These are phyloP conservation scores for Fusarium lyarnte DNA, from an alignment of 2,329 filamentous ascomycete genomes.

Conservation along the genomic window DNA sequence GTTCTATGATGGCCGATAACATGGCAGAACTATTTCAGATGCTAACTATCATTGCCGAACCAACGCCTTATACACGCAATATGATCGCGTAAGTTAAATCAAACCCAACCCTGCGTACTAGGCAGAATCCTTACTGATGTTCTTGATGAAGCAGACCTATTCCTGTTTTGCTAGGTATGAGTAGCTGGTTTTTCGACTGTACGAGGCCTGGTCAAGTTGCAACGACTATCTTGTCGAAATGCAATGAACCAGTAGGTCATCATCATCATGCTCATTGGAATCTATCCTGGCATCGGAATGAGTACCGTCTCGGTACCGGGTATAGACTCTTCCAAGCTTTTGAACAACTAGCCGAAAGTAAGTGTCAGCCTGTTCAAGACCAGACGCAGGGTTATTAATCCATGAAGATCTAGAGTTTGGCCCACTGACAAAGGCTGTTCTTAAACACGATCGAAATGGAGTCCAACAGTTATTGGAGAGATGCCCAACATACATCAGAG, in stretches of 20 bases:
- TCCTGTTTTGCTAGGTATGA: neutral
- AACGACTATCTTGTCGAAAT: neutral
- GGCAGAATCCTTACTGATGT: neutral
- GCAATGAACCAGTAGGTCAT: fast-evolving
- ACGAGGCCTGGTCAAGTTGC: no score
- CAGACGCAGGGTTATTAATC: fast-evolving
- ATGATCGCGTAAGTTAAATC: neutral
- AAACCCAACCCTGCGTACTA: fast-evolving
- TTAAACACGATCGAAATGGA: fast-evolving
- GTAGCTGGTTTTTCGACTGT: fast-evolving
- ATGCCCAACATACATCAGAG: fast-evolving
- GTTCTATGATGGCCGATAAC: no score
- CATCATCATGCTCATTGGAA: neutral
- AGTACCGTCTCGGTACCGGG: fast-evolving
- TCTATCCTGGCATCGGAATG: neutral
- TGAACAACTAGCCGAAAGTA: neutral
- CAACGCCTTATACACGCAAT: fast-evolving
- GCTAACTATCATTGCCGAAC: neutral
- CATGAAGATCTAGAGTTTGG: neutral
- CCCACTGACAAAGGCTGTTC: fast-evolving
- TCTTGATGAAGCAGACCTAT: neutral
- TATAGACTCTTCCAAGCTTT: neutral
- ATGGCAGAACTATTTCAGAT: neutral
- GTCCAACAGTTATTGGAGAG: neutral
- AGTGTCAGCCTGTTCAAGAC: neutral